Conservation (phyloP, 23 red algal species). For the Gracilaria domingensis region DNA sequence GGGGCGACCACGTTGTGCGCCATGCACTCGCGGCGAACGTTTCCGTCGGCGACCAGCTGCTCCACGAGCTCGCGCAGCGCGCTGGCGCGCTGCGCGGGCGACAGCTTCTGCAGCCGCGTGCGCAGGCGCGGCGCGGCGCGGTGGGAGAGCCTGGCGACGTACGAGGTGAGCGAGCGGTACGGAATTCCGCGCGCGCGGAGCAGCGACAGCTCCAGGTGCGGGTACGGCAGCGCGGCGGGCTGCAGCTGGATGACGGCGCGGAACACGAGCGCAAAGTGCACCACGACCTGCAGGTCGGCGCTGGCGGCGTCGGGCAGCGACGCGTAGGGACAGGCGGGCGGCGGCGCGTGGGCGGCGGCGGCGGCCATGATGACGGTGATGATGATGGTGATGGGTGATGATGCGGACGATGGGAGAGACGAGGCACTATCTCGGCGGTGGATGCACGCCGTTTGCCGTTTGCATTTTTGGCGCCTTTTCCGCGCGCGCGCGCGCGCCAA, state of each 20-base stretch:
- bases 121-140: neutral
- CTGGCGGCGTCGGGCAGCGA: neutral
- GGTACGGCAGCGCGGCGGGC: neutral
- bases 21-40: neutral
- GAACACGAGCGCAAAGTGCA: conserved; percentile 23
- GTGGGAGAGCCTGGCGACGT: neutral
- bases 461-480: conserved; percentile 4
- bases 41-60: neutral
- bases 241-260: conserved; percentile 2
- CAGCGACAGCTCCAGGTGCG: neutral
- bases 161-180: conserved; percentile 1
- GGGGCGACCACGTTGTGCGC: neutral
- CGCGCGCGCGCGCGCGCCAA: neutral
- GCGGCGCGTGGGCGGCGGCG: neutral
- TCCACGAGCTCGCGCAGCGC: conserved; percentile 1
- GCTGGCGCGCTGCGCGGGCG: neutral
- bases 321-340: neutral
- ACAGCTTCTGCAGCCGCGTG: neutral
- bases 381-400: neutral
- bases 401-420: neutral
- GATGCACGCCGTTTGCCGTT: no score
- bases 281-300: conserved; percentile 6
- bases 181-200: neutral
- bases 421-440: no score
- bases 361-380: neutral